phyloP scores from a whole-genome alignment of 164 flowering plant species.

The Kingdonia uniflora region DNA sequence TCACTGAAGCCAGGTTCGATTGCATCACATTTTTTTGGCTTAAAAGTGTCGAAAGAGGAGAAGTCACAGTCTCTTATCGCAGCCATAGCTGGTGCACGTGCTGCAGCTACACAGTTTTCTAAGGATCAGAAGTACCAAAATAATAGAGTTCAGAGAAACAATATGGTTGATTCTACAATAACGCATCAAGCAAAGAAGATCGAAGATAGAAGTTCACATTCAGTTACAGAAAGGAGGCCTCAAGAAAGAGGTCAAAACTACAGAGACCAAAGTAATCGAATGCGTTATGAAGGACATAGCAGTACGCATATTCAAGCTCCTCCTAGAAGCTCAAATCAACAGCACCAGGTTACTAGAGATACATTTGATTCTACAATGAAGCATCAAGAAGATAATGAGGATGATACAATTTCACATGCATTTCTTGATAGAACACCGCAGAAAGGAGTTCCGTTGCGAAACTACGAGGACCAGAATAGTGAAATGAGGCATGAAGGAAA shows the following conservation, averaged over 20 bases:
- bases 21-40: slow-evolving; percentile 6
- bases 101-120: slow-evolving; percentile 74
- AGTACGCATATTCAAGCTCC: neutral
- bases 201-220: slow-evolving; percentile 7
- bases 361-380: no score
- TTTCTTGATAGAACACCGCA: neutral
- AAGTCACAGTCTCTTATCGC: slow-evolving; percentile 38
- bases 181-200: slow-evolving; percentile 10
- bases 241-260: neutral
- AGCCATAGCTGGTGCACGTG: slow-evolving; percentile 83
- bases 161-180: slow-evolving; percentile 8
- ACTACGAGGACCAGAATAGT: neutral
- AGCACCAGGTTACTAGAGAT: no score
- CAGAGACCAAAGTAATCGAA: neutral
- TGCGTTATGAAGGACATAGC: neutral
- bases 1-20: slow-evolving; percentile 80
- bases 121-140: slow-evolving; percentile 19
- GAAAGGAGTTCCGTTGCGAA: neutral
- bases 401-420: neutral
- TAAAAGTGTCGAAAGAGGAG: slow-evolving; percentile 24
- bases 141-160: neutral
- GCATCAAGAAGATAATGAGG: neutral
- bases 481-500: no score
- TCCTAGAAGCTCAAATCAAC: neutral
- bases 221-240: neutral